Evolutionary conservation across 352 stramenopile genomes (phyloP), one percentile per base, ranked within the genome.

Genomic region (Thalassiosira exigua): DNA sequence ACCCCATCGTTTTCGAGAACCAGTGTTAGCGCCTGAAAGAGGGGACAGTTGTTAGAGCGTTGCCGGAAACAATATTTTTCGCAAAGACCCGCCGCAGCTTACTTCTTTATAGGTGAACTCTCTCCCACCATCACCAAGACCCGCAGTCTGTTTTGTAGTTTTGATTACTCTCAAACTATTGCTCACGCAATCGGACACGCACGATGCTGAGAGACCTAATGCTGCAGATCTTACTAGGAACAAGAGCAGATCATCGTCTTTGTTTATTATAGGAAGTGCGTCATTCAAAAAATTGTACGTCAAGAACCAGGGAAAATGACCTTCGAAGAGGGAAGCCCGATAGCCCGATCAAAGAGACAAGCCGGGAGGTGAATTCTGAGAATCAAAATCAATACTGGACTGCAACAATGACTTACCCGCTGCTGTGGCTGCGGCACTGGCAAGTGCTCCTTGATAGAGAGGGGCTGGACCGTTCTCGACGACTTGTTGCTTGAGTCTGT

Each of bases 151-250:
- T 66, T 96, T 96, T 33, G 86, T 94, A 4, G 93, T 97, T 77
- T 97, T 97, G 33, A 97, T 87, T 2, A 97, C 94, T 11, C 95
- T 76, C 24, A 97, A 87, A 67, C 87, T 94, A 72, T 97, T 97
- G 26, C 78, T 93, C 39, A 85, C 85, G 72, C 82, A 85, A 71
- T 97, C 95, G n/a, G 85, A 95, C 24, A 96, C 90, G 65, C 84
- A 92, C 2, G 89, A 95, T 29, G 94, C 81, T 32, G 71, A 89
- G 48, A 97, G 71, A 33, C 94, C 94, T 48, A 91, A 41, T 27
- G 68, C 44, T 3, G 88, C 88, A 41, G 81, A 87, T 36, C 88
- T 66, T 21, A 75, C 77, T 27, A 94, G 72, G 9, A 84, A 88
- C 17, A 92, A 50, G 14, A 95, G 71, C 30, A 92, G 54, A 68